Evolutionary conservation across 2,329 filamentous ascomycete genomes (phyloP), one percentile per base, ranked within the genome.

Genomic region (Diaporthe humulicola): DNA sequence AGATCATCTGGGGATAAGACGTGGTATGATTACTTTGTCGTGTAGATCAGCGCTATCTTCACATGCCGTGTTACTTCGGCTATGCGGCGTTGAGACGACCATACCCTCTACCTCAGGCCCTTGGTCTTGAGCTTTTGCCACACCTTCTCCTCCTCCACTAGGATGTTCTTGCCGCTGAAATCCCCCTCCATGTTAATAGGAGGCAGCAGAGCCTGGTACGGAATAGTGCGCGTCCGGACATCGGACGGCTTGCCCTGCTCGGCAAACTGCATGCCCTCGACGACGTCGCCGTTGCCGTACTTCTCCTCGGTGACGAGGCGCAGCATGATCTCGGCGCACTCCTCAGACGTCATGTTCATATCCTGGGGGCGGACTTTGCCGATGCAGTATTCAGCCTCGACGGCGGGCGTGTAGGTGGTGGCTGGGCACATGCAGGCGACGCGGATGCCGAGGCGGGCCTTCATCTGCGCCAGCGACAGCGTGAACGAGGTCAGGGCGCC

Each of bases 401-500:
- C 74, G 40, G 74, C 74, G 3, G 74, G 74, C 9, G 72, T 74
- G 66, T 52, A 76, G 0, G 74, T 76, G 22, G 74, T 76, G 12
- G 74, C 72, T 19, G 74, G 74, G 42, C 74, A 76, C 72, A 76
- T 76, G 50, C 56, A 64, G 15, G 72, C 71, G 25, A 76, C 74
- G 17, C 74, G 64, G 64, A 71, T 74, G 2, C 57, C 66, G 1
- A 76, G 57, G 36, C 74, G 74, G 22, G 64, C 17, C 61, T 74
- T 74, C 56, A 76, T 67, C 74, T 76, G 74, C 28, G 57, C 61
- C 56, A 76, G 74, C 40, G 60, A 70, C n/a, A 74, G 64, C 9
- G 66, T 74, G 54, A 79, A 78, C 48, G 77, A 75, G 45, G 15
- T 75, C 19, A 54, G 74, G n/a, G 78, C 78, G 19, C 77, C 79